Percentiles rank a stretch among this genome's conserved stretches.
phyloP scores from a whole-genome alignment of 208 protist species.

The Trypanosoma congolense region DNA sequence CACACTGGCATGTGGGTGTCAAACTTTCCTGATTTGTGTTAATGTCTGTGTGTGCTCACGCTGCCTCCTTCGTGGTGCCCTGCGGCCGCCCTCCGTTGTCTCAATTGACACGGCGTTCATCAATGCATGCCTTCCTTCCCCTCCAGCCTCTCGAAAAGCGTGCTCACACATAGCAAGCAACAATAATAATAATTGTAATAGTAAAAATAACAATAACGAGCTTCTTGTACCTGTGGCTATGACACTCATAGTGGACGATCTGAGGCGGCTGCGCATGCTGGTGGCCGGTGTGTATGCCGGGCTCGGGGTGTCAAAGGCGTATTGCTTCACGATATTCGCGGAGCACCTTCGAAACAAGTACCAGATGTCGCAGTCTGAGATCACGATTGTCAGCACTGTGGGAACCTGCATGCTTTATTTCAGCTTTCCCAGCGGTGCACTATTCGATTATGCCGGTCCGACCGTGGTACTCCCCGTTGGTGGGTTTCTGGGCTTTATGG shows the following conservation, averaged over 20 bases:
- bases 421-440: constrained; percentile 53
- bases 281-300: constrained; percentile 51
- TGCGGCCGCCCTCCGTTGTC: too few relatives aligned
- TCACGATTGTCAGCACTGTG: constrained; percentile 81
- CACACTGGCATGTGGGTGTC: too few relatives aligned
- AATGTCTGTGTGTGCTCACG: too few relatives aligned
- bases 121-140: too few relatives aligned
- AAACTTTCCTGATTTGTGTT: too few relatives aligned
- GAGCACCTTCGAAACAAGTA: constrained; percentile 49
- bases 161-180: neutral
- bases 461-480: constrained; percentile 41
- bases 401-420: constrained; percentile 62
- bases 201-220: neutral
- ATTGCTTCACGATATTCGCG: constrained; percentile 74
- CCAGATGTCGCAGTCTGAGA: constrained; percentile 54
- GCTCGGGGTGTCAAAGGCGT: constrained; percentile 59
- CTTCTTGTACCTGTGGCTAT: constrained; percentile 2
- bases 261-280: constrained; percentile 1
- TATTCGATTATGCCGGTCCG: constrained; percentile 72
- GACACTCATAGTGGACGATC: neutral
- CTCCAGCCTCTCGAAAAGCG: too few relatives aligned
- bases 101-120: too few relatives aligned
- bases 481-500: constrained; percentile 42
- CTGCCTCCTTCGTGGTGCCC: too few relatives aligned
- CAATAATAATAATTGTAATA: neutral